Base-by-base conservation (phyloP, 371 early-diverging fungal genomes). In the Dichotomocladium elegans region DNA sequence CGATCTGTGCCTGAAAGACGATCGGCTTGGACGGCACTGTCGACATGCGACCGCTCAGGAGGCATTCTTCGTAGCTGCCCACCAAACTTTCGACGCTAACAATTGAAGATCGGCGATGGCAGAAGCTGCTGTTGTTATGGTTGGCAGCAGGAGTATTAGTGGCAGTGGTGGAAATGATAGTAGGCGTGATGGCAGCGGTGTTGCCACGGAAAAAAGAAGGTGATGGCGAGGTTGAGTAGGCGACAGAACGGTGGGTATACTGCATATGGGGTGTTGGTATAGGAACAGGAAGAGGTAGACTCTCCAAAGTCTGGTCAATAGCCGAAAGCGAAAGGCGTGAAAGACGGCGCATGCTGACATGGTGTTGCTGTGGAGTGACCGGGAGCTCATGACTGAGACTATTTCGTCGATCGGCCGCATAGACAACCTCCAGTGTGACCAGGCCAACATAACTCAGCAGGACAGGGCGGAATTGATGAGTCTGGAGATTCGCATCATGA, bases 21-120 rank as follows among this genome's bases (percentile, higher is more conserved):
- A 93, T 76, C 3, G 93, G 90, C 28, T 83, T 81, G 5, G 87
- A 87, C 4, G 93, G 91, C 31, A 85, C 63, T 1, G 88, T 79
- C 5, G 90, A 89, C 90, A 93, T 88, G 27, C 91, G 70, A 25
- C 91, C 91, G n/a, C 76, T 83, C 1, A 93, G 68, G 15, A 93
- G 76, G 0, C 88, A 88, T 57, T 93, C 90, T 54, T 91, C 92
- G 57, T 90, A 91, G 14, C 86, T 86, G 2, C 92, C 92, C 0
- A 90, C 87, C 1, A 91, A 64, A 8, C 77, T 67, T n/a, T 85
- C 85, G 9, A 21, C 37, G 10, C 37, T 21, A 37, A n/a, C 37
- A 37, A 37, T n/a, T 0, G 37, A 37, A 21, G 17, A 37, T 17
- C 37, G 37, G 60, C 70, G 70, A 25, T 74, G 64, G 46, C 79